Conservation (phyloP, 140 eudicot species). For the Oenanthe javanica region DNA sequence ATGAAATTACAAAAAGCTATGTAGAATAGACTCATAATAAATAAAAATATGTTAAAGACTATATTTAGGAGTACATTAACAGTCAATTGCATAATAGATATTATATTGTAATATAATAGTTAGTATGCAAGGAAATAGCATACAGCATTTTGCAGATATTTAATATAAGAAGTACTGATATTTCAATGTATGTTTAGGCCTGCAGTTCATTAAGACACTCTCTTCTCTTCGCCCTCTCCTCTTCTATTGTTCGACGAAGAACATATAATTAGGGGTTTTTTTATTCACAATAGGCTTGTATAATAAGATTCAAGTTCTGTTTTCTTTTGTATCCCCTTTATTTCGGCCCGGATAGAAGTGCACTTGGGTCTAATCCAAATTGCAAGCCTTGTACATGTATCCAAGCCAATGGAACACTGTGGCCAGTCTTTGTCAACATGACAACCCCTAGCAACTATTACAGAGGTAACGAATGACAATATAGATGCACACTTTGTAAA, state of each 20-base stretch:
- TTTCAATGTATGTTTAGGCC: background rate
- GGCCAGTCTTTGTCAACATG: background rate
- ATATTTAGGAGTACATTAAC: background rate
- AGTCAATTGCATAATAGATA: background rate
- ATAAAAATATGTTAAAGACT: background rate
- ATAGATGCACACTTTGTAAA: background rate
- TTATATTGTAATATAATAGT: background rate
- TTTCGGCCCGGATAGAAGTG: background rate
- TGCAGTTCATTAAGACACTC: background rate
- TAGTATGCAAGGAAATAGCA: background rate
- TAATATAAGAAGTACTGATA: too few relatives aligned
- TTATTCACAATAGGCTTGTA: background rate
- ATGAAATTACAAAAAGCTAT: background rate
- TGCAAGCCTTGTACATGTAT: background rate
- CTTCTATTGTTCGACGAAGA: background rate
- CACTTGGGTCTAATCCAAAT: background rate
- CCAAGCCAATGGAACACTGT: background rate
- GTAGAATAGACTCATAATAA: background rate
- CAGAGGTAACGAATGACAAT: background rate
- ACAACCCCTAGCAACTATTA: background rate
- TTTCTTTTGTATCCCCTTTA: background rate
- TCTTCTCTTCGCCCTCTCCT: background rate
- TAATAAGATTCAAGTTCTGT: background rate
- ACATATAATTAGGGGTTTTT: background rate
- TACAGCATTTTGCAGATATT: background rate